Evolutionary conservation across 768 basidiomycete species (phyloP), one percentile per base, ranked within the genome.

Genomic region (Scleroderma bovista): DNA sequence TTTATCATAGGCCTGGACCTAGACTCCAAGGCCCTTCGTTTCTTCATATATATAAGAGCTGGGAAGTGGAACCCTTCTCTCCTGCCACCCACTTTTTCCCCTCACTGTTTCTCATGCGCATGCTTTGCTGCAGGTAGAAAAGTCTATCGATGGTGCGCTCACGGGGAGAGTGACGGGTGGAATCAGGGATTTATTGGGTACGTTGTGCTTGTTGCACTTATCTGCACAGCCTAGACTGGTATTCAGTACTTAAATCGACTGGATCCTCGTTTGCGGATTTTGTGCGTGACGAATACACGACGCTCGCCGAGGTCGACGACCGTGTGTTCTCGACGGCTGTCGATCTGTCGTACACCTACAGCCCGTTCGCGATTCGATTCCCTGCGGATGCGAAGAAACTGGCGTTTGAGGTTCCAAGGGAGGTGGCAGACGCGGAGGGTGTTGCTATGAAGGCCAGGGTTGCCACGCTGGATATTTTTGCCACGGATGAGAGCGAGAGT

Each of bases 291-390:
- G 88, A 93, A 60, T 90, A 83, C 68, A 93, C 93, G n/a, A 93
- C 90, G 1, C 79, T 95, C 19, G 72, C 66, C 13, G 83, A 88
- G 55, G 93, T 95, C 39, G 67, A 83, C 57, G 95, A 98, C 56
- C 80, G 95, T 9, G 86, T 97, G 59, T 86, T 98, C 70, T 89
- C 87, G 16, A 97, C 95, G 2, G 80, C 88, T 5, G 73, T 98
- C 49, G 88, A 95, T 54, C 72, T 92, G 20, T 65, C 69, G 1
- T 94, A 93, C 66, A 77, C 70, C 2, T 88, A 91, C 62, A 55
- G 62, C 19, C 70, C 75, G 0, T 60, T 87, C 31, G 44, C 59
- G 3, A 67, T 88, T 33, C 48, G 65, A 3, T 41, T 75, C 2
- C 80, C 82, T 0, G 65, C 57, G 3, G 84, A 86, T 52, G 74